These are phyloP conservation scores for Gossypium davidsonii DNA, from an alignment of 441 rosid genomes.

Conservation along the genomic window DNA sequence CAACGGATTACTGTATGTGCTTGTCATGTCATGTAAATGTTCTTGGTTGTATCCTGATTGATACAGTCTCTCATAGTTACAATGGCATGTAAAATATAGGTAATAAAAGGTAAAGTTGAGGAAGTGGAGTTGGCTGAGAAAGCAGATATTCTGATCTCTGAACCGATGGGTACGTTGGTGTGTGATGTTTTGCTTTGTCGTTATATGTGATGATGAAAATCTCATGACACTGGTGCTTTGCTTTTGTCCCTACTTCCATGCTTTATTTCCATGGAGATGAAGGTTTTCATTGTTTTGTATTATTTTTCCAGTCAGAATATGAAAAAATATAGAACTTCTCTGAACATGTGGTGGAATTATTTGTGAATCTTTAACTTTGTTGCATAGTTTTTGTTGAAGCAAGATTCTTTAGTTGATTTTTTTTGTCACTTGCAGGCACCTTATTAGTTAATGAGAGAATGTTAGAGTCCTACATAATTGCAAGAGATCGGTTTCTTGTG, in stretches of 20 bases:
- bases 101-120: slow-evolving; percentile 90
- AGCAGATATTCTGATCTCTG: slow-evolving; percentile 93
- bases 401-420: neutral
- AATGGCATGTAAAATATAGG: slow-evolving; percentile 36
- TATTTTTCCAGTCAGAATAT: neutral
- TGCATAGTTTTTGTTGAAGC: neutral
- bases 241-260: neutral
- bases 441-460: slow-evolving; percentile 88
- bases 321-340: neutral
- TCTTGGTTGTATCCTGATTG: slow-evolving; percentile 10
- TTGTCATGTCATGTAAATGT: slow-evolving; percentile 3
- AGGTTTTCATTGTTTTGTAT: neutral
- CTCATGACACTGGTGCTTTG: slow-evolving; percentile 1
- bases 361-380: neutral
- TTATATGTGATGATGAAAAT: slow-evolving; percentile 1
- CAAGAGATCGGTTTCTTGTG: slow-evolving; percentile 82
- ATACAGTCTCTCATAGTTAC: slow-evolving; percentile 18
- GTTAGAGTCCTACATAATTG: slow-evolving; percentile 91
- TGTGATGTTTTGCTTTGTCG: slow-evolving; percentile 29
- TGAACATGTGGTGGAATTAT: slow-evolving; percentile 5
- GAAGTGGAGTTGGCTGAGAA: slow-evolving; percentile 90
- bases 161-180: slow-evolving; percentile 78
- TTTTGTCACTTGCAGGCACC: slow-evolving; percentile 50
- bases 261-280: neutral
- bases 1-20: slow-evolving; percentile 73